Conservation (phyloP, 2,329 filamentous ascomycete species). For the Graphilbum sp. region DNA sequence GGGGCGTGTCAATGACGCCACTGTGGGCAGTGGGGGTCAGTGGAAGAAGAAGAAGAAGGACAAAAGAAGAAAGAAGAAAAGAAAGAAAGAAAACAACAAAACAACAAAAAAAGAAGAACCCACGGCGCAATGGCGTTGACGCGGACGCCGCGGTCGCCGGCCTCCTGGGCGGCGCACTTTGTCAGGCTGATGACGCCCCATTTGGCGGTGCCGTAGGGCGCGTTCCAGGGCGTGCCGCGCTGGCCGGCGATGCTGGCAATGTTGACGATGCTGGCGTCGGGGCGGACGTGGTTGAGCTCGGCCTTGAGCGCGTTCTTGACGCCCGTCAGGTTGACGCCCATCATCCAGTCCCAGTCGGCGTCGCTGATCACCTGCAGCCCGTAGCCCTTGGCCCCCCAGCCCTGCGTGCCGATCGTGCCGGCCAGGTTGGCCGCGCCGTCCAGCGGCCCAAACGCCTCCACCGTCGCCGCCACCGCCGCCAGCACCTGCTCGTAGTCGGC, state of each 20-base stretch:
- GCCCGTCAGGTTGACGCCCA: conserved; percentile 29
- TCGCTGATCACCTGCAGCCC: conserved; percentile 20
- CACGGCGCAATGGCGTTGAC: too few species aligned
- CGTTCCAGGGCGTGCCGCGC: conserved; percentile 17
- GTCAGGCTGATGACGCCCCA: conserved; percentile 15
- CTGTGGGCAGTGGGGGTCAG: too few species aligned
- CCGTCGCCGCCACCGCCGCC: conserved; percentile 21
- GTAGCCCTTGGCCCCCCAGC: too few species aligned
- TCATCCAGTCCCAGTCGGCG: conserved; percentile 5
- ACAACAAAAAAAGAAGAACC: too few species aligned
- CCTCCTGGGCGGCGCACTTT: conserved; percentile 14
- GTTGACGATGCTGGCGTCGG: conserved; percentile 29
- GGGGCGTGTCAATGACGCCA: too few species aligned
- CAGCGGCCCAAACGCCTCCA: too few species aligned
- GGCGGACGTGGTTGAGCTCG: conserved; percentile 3
- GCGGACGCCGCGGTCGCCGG: conserved; percentile 7
- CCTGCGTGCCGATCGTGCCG: conserved; percentile 20
- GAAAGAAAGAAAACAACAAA: too few species aligned
- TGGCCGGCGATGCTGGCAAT: conserved; percentile 25
- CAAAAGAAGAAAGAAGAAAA: too few species aligned
- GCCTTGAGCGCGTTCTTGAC: conserved; percentile 31
- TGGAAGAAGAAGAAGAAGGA: too few species aligned
- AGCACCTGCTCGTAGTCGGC: conserved; percentile 16
- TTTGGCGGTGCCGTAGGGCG: conserved; percentile 16
- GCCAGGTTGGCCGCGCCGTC: conserved; percentile 36